A percentile compares a stretch with the other conserved stretches of the same genome.
phyloP scores from a whole-genome alignment of 2,329 filamentous ascomycete species.

The Chaetomium olivaceum region DNA sequence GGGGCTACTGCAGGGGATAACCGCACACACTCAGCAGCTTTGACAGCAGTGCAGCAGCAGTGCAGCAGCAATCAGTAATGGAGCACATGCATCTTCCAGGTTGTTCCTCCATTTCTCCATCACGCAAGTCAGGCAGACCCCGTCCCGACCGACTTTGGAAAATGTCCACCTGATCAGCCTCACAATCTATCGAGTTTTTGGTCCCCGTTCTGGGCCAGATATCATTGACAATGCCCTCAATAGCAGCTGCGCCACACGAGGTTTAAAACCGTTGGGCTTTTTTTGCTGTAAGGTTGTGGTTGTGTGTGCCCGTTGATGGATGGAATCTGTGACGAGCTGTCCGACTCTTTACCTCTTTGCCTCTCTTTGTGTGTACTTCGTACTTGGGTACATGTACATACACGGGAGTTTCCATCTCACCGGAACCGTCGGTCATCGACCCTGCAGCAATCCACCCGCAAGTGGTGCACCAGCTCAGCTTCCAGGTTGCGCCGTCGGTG shows the following conservation, averaged over 20 bases:
- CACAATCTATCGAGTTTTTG: not conserved
- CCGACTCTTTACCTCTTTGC: not conserved
- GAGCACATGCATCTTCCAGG: not conserved
- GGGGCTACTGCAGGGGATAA: not conserved
- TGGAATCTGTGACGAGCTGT: not conserved
- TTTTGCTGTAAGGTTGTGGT: not conserved
- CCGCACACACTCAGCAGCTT: not conserved
- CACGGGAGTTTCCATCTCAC: not conserved
- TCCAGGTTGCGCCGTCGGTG: conserved; percentile 1
- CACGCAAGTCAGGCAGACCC: not conserved
- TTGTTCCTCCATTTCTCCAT: no score
- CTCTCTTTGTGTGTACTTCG: no score
- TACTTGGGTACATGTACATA: no score
- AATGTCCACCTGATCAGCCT: conserved; percentile 15
- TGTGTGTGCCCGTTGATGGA: not conserved
- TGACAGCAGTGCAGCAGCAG: no score
- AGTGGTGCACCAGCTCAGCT: conserved; percentile 13
- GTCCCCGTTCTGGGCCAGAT: not conserved
- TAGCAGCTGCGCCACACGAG: conserved; percentile 10
- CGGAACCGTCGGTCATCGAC: conserved; percentile 17
- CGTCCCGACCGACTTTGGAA: not conserved
- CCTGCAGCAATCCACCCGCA: not conserved
- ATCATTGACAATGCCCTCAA: not conserved
- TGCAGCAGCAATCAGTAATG: not conserved
- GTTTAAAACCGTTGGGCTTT: not conserved